phyloP scores from a whole-genome alignment of 345 rosid species.

The Dovyalis caffra region DNA sequence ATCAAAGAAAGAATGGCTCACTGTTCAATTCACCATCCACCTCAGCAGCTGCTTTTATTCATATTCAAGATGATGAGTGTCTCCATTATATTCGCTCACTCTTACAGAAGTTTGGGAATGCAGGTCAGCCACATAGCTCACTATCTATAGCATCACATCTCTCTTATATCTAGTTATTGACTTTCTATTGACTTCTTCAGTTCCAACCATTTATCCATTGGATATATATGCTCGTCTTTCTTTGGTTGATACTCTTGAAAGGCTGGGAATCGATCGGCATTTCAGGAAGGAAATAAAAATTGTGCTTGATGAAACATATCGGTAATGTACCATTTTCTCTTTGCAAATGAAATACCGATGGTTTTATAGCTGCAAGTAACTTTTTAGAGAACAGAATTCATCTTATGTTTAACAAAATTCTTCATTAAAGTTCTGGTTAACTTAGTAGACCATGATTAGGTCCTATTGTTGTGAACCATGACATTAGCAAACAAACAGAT shows the following conservation, averaged over 20 bases:
- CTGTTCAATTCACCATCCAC: constrained; percentile 84
- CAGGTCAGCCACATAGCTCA: constrained; percentile 42
- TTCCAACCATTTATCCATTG: constrained; percentile 71
- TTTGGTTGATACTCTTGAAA: constrained; percentile 57
- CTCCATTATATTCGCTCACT: constrained; percentile 55
- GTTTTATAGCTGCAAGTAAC: background rate
- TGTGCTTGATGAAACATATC: constrained; percentile 55
- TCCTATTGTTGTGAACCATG: constrained; percentile 12
- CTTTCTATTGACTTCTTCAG: constrained; percentile 40
- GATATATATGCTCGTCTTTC: constrained; percentile 53
- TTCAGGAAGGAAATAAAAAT: constrained; percentile 55
- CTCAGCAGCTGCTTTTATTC: constrained; percentile 72
- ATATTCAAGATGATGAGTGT: constrained; percentile 51
- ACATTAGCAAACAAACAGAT: constrained; percentile 43
- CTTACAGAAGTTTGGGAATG: constrained; percentile 60
- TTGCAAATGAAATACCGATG: background rate
- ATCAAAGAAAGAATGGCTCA: constrained; percentile 73
- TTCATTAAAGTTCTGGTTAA: background rate
- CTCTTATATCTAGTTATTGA: constrained; percentile 13
- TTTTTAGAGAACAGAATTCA: background rate
- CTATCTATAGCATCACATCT: background rate
- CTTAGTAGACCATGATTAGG: constrained; percentile 4
- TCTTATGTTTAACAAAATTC: background rate
- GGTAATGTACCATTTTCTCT: constrained; percentile 36
- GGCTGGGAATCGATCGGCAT: constrained; percentile 64